Percentiles rank a stretch among this genome's conserved stretches.
phyloP scores from a whole-genome alignment of 2,329 filamentous ascomycete species.

The Shiraia sp. region DNA sequence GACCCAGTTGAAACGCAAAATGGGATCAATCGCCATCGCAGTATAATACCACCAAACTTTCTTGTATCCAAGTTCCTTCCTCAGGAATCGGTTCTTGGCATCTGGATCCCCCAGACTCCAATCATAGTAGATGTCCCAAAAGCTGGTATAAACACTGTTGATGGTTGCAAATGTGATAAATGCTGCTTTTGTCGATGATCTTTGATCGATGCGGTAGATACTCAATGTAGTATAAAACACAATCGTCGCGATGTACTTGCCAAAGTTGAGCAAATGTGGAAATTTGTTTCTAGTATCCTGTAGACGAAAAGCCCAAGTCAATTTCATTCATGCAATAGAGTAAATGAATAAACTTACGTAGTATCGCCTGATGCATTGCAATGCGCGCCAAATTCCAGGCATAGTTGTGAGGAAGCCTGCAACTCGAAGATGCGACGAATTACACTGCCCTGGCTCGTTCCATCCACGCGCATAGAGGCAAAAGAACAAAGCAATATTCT shows the following conservation, averaged over 20 bases:
- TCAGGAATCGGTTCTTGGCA: slow-evolving; percentile 63
- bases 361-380: slow-evolving; percentile 91
- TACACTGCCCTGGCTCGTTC: slow-evolving; percentile 75
- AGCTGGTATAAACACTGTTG: slow-evolving; percentile 80
- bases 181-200: slow-evolving; percentile 62
- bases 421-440: slow-evolving; percentile 79
- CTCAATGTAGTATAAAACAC: slow-evolving; percentile 77
- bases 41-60: slow-evolving; percentile 80
- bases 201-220: slow-evolving; percentile 75
- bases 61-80: slow-evolving; percentile 80
- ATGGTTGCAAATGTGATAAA: slow-evolving; percentile 82
- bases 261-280: slow-evolving; percentile 88
- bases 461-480: slow-evolving; percentile 85
- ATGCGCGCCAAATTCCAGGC: slow-evolving; percentile 84
- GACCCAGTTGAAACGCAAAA: slow-evolving; percentile 92
- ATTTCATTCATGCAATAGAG: no score
- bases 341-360: slow-evolving; percentile 27
- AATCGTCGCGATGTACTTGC: slow-evolving; percentile 88
- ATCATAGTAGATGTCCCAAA: slow-evolving; percentile 97
- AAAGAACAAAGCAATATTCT: slow-evolving; percentile 91
- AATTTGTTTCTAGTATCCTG: slow-evolving; percentile 81
- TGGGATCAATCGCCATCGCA: slow-evolving; percentile 80
- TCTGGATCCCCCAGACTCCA: slow-evolving; percentile 86
- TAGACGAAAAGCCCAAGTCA: no score
- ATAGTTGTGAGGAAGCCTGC: slow-evolving; percentile 84